phyloP scores from a whole-genome alignment of 139 green algal species.

The Choricystis sp. region DNA sequence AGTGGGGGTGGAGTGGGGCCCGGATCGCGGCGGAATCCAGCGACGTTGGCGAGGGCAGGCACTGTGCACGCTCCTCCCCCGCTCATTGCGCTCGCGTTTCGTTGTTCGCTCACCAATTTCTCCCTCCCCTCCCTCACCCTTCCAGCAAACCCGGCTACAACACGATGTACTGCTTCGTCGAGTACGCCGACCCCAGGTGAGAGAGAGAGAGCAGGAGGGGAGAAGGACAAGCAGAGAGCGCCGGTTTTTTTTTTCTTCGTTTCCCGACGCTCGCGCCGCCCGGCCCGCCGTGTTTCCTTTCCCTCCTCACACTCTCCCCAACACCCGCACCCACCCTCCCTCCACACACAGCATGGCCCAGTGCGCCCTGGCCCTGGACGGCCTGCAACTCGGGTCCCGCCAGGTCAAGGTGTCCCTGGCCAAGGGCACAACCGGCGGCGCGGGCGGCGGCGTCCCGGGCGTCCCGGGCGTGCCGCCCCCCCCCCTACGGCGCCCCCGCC shows the following conservation, averaged over 20 bases:
- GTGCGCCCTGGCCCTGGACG: constrained; percentile 11
- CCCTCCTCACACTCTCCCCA: neutral
- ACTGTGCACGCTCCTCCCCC: too few relatives aligned
- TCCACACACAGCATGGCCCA: constrained; percentile 6
- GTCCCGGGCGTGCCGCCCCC: too few relatives aligned
- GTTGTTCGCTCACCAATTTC: neutral
- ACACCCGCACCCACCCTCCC: neutral
- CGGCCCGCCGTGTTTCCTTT: neutral
- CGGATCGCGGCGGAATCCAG: neutral
- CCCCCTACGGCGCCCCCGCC: neutral
- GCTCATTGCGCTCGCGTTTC: neutral
- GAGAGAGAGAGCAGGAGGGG: too few relatives aligned
- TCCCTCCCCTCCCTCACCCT: neutral
- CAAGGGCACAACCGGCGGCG: neutral
- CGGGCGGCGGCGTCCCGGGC: too few relatives aligned
- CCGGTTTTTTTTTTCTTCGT: neutral
- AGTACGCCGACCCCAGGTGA: constrained; percentile 7
- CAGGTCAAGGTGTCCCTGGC: constrained; percentile 13
- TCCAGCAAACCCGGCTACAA: constrained; percentile 9
- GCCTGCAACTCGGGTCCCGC: constrained; percentile 6
- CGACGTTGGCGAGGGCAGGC: too few relatives aligned
- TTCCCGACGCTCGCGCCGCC: neutral
- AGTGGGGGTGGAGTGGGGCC: neutral
- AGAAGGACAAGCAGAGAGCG: too few relatives aligned
- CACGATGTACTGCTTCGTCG: constrained; percentile 11